These are phyloP conservation scores for Nitzschia putrida DNA, from an alignment of 108 stramenopile species.

Conservation along the genomic window DNA sequence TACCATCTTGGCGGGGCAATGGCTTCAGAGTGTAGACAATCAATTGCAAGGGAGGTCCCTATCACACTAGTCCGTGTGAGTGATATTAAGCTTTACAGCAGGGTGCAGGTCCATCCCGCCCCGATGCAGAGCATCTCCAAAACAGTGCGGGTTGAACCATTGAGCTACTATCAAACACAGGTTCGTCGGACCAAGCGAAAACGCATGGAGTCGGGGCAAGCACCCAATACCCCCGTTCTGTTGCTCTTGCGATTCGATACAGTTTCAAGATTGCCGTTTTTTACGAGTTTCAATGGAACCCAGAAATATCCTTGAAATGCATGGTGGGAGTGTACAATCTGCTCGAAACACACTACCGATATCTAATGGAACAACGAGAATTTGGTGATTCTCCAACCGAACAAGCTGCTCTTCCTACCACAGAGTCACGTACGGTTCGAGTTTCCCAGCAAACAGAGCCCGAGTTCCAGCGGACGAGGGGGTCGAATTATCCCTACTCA, in stretches of 20 bases:
- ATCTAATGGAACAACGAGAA: constrained; percentile 35
- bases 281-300: too few species aligned
- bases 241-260: constrained; percentile 51
- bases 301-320: constrained; percentile 51
- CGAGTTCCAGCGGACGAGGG: constrained; percentile 37
- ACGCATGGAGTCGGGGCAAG: constrained; percentile 34
- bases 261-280: too few species aligned
- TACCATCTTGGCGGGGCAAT: constrained; percentile 38
- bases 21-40: constrained; percentile 22
- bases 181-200: constrained; percentile 51
- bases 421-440: too few species aligned
- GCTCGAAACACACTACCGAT: constrained; percentile 45
- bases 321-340: constrained; percentile 52
- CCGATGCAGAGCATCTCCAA: constrained; percentile 40
- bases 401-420: too few species aligned
- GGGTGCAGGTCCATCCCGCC: constrained; percentile 11
- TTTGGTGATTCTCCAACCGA: background rate
- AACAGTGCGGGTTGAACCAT: constrained; percentile 39
- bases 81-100: constrained; percentile 17
- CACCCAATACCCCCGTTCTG: constrained; percentile 14
- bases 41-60: constrained; percentile 3
- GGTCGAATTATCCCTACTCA: too few species aligned
- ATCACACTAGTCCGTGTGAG: constrained; percentile 19
- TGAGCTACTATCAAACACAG: constrained; percentile 47
- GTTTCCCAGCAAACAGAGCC: too few species aligned